These are phyloP conservation scores for Kockovaella imperatae DNA, from an alignment of 768 basidiomycete genomes.

Conservation along the genomic window DNA sequence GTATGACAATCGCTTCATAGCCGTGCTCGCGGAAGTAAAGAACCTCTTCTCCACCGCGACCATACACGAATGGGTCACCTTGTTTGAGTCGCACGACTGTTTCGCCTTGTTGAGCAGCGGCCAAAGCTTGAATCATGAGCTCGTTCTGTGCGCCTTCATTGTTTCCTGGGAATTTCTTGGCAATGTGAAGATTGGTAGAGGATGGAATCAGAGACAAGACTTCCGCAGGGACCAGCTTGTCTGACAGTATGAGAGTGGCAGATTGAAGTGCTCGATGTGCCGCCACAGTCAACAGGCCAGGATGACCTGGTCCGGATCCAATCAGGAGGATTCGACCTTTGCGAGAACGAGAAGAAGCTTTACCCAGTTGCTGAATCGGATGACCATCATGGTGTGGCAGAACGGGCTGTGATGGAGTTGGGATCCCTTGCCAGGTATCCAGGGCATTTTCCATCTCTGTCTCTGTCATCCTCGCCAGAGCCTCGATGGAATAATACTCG, in stretches of 20 bases:
- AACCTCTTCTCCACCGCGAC: slow-evolving; percentile 88
- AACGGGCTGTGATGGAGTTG: slow-evolving; percentile 1
- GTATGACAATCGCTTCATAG: slow-evolving; percentile 73
- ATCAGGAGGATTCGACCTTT: slow-evolving; percentile 76
- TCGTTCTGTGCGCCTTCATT: slow-evolving; percentile 90
- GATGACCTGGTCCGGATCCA: slow-evolving; percentile 92
- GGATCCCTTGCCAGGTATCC: slow-evolving; percentile 27
- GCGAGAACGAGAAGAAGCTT: slow-evolving; percentile 24
- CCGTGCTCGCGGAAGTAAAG: slow-evolving; percentile 82
- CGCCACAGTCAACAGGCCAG: slow-evolving; percentile 80
- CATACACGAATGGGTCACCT: slow-evolving; percentile 93
- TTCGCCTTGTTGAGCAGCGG: slow-evolving; percentile 67
- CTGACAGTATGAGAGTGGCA: slow-evolving; percentile 83
- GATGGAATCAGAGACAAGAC: slow-evolving; percentile 78
- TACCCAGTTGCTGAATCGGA: background rate
- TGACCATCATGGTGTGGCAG: slow-evolving; percentile 25
- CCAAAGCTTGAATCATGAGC: slow-evolving; percentile 85
- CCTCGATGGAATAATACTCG: slow-evolving; percentile 86
- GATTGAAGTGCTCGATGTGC: slow-evolving; percentile 70
- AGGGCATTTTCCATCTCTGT: slow-evolving; percentile 63
- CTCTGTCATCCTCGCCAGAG: slow-evolving; percentile 61
- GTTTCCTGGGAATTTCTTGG: slow-evolving; percentile 95
- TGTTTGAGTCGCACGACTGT: slow-evolving; percentile 91
- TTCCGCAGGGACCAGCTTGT: slow-evolving; percentile 87
- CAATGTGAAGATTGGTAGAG: slow-evolving; percentile 64